These are phyloP conservation scores for Populus ilicifolia DNA, from an alignment of 345 rosid species.

Conservation along the genomic window DNA sequence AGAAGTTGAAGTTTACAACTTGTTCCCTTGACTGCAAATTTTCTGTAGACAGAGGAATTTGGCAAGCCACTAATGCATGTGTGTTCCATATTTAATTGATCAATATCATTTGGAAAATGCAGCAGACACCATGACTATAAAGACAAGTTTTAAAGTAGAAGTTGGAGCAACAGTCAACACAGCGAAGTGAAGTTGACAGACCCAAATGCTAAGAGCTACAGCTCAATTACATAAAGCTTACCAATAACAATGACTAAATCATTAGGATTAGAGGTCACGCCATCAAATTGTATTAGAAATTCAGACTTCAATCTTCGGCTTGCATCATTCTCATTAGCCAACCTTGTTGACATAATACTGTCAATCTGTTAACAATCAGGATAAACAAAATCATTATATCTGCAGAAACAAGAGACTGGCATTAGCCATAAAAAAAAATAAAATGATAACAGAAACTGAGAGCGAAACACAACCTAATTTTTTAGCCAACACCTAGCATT, in stretches of 20 bases:
- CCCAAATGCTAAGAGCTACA: background rate
- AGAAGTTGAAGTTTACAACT: background rate
- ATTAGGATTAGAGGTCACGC: slow-evolving; percentile 76
- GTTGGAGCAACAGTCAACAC: too few species aligned
- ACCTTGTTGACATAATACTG: slow-evolving; percentile 87
- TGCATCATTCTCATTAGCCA: slow-evolving; percentile 81
- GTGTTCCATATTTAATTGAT: background rate
- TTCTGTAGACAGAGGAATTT: background rate
- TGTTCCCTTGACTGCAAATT: background rate
- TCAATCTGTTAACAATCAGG: slow-evolving; percentile 59
- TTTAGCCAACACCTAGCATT: too few species aligned
- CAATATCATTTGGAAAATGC: background rate
- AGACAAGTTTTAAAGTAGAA: background rate
- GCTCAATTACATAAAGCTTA: slow-evolving; percentile 28
- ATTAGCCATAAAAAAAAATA: background rate
- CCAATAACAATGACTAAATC: slow-evolving; percentile 90
- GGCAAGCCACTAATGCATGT: background rate
- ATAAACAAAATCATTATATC: background rate
- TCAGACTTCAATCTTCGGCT: slow-evolving; percentile 96
- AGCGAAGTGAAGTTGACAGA: background rate
- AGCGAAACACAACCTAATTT: background rate
- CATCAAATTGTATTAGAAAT: slow-evolving; percentile 90
- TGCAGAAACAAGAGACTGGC: background rate
- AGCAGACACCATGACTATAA: background rate
- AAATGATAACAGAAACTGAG: background rate